Base-by-base conservation (phyloP, 2,329 filamentous ascomycete genomes). In the Colletotrichum sojae region DNA sequence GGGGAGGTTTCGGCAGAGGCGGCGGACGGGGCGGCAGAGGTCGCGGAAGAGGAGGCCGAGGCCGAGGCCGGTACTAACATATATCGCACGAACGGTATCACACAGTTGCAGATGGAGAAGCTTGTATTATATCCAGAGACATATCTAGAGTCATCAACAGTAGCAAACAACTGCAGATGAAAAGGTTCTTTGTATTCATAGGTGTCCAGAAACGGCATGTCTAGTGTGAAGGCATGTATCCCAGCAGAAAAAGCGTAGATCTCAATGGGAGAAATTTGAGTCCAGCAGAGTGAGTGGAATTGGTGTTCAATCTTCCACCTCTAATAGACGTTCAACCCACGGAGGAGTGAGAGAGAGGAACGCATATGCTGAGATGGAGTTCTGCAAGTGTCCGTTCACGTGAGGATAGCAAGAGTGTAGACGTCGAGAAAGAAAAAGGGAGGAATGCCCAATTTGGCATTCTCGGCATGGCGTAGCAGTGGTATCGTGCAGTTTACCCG, bases 301-400 rank as follows among this genome's bases (percentile, higher is more conserved):
- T 59, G 70, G 78, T 31, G 27, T 73, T 85, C 73, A 70, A 82
- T 86, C 81, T 86, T 82, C 85, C 85, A 87, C 82, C 79, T 81
- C 78, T 82, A 82, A 83, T 86, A 86, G 84, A 83, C 84, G 79
- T 84, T 83, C 83, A 80, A 83, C 83, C 83, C 84, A 86, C 76
- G 83, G 84, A 79, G 77, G 80, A 84, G 81, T 74, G 75, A 78
- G 77, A 77, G 75, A 31, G 79, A 78, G 80, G 83, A 84, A 84
- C 83, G 84, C 76, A 86, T 86, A 86, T 86, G 84, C 84, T 86
- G 78, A 83, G 83, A 85, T 86, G 83, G 83, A 2, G 77, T 13
- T 39, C 6, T 22, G 10, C 49, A 48, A 48, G 59, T 39, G 20
- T 31, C 52, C 12, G 45, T 56, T 56, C 64, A 71, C 31, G 48